phyloP scores from a whole-genome alignment of 371 early-diverging fungal genomes.

The Syncephalastrum sp. region DNA sequence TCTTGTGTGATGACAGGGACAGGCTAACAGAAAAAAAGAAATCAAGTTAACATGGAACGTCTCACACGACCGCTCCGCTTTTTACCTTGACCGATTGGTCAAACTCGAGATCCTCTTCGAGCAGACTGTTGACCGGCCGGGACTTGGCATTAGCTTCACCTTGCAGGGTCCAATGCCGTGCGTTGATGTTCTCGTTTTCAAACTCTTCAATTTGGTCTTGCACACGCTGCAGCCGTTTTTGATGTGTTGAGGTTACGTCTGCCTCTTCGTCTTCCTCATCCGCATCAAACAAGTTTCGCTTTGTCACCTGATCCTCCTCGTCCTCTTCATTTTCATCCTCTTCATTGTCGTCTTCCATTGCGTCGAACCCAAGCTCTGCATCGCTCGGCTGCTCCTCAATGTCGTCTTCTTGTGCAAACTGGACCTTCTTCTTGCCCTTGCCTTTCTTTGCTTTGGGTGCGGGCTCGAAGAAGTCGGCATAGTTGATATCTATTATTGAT shows the following conservation, averaged over 20 bases:
- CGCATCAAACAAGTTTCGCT: constrained; percentile 52
- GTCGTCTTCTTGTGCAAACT: constrained; percentile 30
- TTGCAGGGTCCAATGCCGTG: constrained; percentile 84
- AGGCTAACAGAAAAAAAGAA: constrained; percentile 51
- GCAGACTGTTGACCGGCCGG: constrained; percentile 91
- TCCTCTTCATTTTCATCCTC: constrained; percentile 47
- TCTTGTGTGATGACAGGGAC: constrained; percentile 95
- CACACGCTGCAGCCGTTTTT: constrained; percentile 32
- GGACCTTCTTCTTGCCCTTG: constrained; percentile 27
- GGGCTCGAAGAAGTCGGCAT: constrained; percentile 43
- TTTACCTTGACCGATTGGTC: constrained; percentile 77
- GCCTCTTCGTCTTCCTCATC: constrained; percentile 51
- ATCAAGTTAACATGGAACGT: background rate
- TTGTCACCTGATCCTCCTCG: constrained; percentile 37
- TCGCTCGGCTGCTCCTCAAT: constrained; percentile 16
- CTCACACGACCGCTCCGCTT: too few species aligned
- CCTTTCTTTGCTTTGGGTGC: constrained; percentile 19
- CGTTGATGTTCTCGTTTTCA: constrained; percentile 83
- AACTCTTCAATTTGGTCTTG: constrained; percentile 72
- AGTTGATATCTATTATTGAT: background rate
- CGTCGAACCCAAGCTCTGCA: constrained; percentile 5
- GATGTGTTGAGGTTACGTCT: constrained; percentile 25
- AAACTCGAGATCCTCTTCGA: constrained; percentile 93
- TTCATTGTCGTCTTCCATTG: constrained; percentile 38
- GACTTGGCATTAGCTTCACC: constrained; percentile 80